Base-by-base conservation (phyloP, 345 rosid species). In the Hibiscus syriacus region DNA sequence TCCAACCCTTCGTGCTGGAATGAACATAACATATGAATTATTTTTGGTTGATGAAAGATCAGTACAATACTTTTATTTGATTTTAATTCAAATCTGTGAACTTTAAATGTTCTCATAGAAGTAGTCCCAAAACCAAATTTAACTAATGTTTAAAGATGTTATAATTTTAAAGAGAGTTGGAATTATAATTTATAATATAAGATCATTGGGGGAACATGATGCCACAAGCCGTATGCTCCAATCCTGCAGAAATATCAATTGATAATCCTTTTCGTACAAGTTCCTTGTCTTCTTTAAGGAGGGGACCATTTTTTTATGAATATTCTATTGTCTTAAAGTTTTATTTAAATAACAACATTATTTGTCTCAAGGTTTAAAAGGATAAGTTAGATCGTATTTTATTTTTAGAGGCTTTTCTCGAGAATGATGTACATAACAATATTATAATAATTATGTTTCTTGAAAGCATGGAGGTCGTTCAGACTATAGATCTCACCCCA, bases 391-490 rank as follows among this genome's bases (percentile, higher is more conserved):
- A 17, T 46, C 1, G 0, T 10, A 30, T 65, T 46, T 25, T 43
- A 6, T 2, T 48, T 49, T 6, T 10, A 17, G 0, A 4, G 2
- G n/a, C n/a, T 49, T 48, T 48, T 29, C 2, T 27, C 5, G 43
- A 49, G 5, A 65, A 10, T 48, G 17, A 1, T 10, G 43, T 19
- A 19, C 1, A 12, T 0, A 23, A 55, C 46, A 36, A 5, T 70
- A 6, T 22, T 55, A 45, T n/a, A 3, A 3, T 30, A 1, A 5
- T 46, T 71, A 70, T 79, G 67, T 29, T 32, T 56, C 72, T 81
- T 66, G 62, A 66, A 52, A 77, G 71, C 5, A 71, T 9, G 16
- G n/a, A 22, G n/a, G 19, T 2, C 22, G 41, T 72, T 71, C 11
- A 68, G 54, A 74, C 17, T 2, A 6, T 48, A 57, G 39, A 56